Percentiles rank a stretch among this genome's conserved stretches.
Conservation (phyloP, 169 alveolate species). For the Plasmodium adleri region DNA sequence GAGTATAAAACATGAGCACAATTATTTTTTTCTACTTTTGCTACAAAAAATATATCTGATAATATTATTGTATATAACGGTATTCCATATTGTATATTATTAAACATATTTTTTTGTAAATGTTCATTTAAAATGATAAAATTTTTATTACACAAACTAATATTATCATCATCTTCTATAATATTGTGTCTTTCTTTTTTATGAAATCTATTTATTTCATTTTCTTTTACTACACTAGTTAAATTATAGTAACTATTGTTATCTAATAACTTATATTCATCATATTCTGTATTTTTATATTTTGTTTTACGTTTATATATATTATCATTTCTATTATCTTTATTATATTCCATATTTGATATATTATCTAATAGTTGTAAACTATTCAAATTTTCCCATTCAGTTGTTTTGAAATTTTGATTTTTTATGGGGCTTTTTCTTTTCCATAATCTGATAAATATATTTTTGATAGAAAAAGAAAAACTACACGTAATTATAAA, state of each 20-base stretch:
- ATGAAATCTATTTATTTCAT: constrained; percentile 27
- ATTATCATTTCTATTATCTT: not conserved
- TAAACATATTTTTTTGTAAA: constrained; percentile 65
- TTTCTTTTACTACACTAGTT: constrained; percentile 30
- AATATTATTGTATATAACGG: constrained; percentile 57
- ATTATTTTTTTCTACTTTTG: constrained; percentile 64
- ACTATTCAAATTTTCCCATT: not conserved
- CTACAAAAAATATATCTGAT: constrained; percentile 55
- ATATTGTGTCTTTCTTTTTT: constrained; percentile 25
- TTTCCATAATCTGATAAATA: constrained; percentile 65
- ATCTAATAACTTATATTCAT: constrained; percentile 7
- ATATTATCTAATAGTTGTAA: constrained; percentile 21
- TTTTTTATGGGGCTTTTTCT: constrained; percentile 50
- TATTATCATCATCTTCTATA: constrained; percentile 7
- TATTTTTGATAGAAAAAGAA: constrained; percentile 49
- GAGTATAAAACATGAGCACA: constrained; percentile 53
- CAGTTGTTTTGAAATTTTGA: constrained; percentile 21
- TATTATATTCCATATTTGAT: not conserved
- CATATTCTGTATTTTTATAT: not conserved
- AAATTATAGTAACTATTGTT: constrained; percentile 6
- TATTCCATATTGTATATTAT: constrained; percentile 64
- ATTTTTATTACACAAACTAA: constrained; percentile 17
- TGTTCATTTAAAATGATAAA: constrained; percentile 60
- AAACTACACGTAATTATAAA: constrained; percentile 72
- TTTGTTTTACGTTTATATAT: not conserved